Base-by-base conservation (phyloP, 2,329 filamentous ascomycete genomes). In the Epichloe glyceriae region DNA sequence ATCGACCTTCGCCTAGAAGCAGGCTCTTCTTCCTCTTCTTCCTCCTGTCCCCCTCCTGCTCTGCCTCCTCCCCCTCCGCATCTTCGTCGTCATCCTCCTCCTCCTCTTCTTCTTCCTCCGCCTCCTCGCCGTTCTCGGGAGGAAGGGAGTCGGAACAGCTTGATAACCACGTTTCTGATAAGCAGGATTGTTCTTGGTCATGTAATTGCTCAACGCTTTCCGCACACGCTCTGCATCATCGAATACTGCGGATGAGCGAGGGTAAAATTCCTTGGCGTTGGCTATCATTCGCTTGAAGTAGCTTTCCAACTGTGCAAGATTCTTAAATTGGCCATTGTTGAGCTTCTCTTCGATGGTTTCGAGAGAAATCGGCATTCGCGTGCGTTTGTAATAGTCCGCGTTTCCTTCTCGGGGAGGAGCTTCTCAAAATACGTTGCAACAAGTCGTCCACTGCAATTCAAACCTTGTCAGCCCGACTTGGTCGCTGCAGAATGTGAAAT, bases 271-370 rank as follows among this genome's bases (percentile, higher is more conserved):
- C 66, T 95, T 95, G 37, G 86, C 87, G 62, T 95, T 95, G 56
- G 81, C 77, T 50, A 95, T 85, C 76, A 95, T 86, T 55, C 88
- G 83, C 71, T 93, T 94, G 62, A 91, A 79, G 63, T 90, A 90
- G 61, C 85, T 83, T 66, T 95, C 89, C 12, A 95, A 71, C 47
- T 83, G 75, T 5, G 86, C 82, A 46, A 95, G 73, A 48, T 71
- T 85, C 14, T 75, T 64, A 62, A 95, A 94, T 56, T 82, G 77
- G 58, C 78, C 72, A 47, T 79, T 74, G 49, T 79, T 75, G 47
- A 95, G 73, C 66, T 88, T 91, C 44, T 74, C 73, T 70, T 94
- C 86, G 54, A 94, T 84, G 2, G 77, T 83, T 58, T 84, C 77
- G 44, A 95, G 72, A 0, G 88, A 87, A 54, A 95, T 81, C 2